Conservation (phyloP, 352 stramenopile species). For the Elongisporangium anandrum region DNA sequence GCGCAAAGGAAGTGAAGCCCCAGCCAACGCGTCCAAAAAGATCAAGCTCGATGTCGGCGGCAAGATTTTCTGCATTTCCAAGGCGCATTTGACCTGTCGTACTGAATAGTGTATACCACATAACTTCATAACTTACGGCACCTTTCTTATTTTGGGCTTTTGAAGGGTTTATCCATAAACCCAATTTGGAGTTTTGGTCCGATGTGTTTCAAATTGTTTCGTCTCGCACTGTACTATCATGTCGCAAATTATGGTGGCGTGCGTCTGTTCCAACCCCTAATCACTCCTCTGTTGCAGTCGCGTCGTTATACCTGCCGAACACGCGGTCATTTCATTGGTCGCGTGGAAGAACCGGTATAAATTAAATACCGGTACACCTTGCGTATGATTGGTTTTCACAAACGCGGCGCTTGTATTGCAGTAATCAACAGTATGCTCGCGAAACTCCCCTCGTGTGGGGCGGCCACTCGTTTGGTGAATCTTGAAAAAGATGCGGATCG, state of each 20-base stretch:
- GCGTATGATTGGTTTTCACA: not conserved
- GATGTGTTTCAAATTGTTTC: not conserved
- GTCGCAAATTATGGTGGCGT: not conserved
- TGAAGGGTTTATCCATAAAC: not conserved
- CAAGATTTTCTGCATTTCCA: no score
- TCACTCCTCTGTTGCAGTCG: not conserved
- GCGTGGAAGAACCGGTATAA: not conserved
- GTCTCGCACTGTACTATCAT: not conserved
- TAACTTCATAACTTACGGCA: not conserved
- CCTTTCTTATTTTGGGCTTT: not conserved
- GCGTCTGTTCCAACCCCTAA: not conserved
- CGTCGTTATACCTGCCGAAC: not conserved
- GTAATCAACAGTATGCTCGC: not conserved
- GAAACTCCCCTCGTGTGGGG: not conserved
- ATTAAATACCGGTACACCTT: not conserved
- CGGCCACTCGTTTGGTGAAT: conserved; percentile 10
- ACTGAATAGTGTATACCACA: not conserved
- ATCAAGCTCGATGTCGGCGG: no score
- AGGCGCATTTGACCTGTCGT: no score
- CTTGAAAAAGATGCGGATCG: conserved; percentile 47
- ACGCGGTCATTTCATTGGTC: not conserved
- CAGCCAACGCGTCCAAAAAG: no score
- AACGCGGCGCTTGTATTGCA: not conserved
- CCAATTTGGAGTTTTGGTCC: no score
- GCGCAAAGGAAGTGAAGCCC: no score